Evolutionary conservation across 495 filamentous ascomycete genomes (phyloP).

Genomic region (Lindgomyces ingoldianus): DNA sequence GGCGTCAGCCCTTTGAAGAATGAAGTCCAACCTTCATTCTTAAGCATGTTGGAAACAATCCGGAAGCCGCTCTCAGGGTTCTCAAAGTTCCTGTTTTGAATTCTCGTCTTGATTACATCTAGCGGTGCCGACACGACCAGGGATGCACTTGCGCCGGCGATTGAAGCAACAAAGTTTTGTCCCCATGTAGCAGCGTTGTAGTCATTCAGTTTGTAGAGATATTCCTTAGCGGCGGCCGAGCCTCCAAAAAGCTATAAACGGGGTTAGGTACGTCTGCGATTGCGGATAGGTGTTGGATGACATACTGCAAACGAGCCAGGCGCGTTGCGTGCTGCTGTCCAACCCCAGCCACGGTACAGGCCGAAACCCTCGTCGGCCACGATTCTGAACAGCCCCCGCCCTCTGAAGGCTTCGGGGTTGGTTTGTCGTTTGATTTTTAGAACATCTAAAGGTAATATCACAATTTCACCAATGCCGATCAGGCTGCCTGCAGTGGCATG

Average conservation of each 20-base stretch:
- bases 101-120: slow-evolving; percentile 98
- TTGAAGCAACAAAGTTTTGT: slow-evolving; percentile 97
- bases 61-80: slow-evolving; percentile 91
- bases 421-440: slow-evolving; percentile 99
- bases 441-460: slow-evolving; percentile 92
- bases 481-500: slow-evolving; percentile 92
- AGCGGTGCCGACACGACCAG: slow-evolving; percentile 91
- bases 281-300: slow-evolving; percentile 23
- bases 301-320: slow-evolving; percentile 95
- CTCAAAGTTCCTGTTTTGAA: slow-evolving; percentile 99
- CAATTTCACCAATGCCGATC: slow-evolving; percentile 95
- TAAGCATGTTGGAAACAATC: slow-evolving; percentile 86
- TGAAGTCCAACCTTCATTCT: slow-evolving; percentile 76
- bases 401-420: slow-evolving; percentile 96
- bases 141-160: slow-evolving; percentile 88
- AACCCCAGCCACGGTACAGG: slow-evolving; percentile 92
- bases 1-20: slow-evolving; percentile 99
- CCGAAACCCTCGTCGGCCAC: slow-evolving; percentile 93
- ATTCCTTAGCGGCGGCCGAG: slow-evolving; percentile 97
- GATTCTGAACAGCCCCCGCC: slow-evolving; percentile 86
- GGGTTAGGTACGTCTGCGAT: slow-evolving; percentile 20
- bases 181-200: slow-evolving; percentile 94
- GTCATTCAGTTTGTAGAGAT: slow-evolving; percentile 79
- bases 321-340: slow-evolving; percentile 96
- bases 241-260: slow-evolving; percentile 86